Evolutionary conservation across 2,329 filamentous ascomycete species (phyloP).

Genomic region (Claviceps digitariae): DNA sequence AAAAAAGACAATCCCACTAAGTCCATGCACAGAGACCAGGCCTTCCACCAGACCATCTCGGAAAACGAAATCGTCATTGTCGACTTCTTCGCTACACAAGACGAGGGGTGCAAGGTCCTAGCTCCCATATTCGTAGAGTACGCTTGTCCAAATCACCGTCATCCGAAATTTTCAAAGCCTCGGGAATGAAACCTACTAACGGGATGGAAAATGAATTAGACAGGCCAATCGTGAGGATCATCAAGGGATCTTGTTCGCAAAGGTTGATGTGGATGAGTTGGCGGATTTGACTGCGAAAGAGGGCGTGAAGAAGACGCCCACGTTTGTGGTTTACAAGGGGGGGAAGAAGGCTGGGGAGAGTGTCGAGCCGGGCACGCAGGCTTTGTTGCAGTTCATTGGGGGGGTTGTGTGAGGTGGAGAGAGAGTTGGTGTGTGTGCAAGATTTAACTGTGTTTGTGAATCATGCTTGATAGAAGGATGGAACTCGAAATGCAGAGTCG

Average conservation of each 20-base stretch:
- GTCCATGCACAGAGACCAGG: not conserved
- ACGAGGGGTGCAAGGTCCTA: constrained; percentile 3
- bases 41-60: not conserved
- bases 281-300: not conserved
- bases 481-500: too few species aligned
- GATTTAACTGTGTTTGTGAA: too few species aligned
- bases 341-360: not conserved
- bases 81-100: constrained; percentile 4
- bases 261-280: constrained; percentile 4
- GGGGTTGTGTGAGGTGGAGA: not conserved
- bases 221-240: constrained; percentile 4
- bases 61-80: constrained; percentile 1
- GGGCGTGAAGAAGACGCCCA: constrained; percentile 1
- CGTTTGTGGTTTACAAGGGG: constrained; percentile 1
- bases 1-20: not conserved
- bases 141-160: not conserved
- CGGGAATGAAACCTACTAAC: too few species aligned
- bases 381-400: constrained; percentile 2
- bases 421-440: too few species aligned
- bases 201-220: not conserved
- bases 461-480: not conserved
- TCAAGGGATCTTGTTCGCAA: not conserved
- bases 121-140: constrained; percentile 6
- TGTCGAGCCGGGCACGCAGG: constrained; percentile 3
- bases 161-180: too few species aligned